phyloP scores from a whole-genome alignment of 225 moss, liverwort and hornwort genomes.

The Physcomitrellopsis africana region DNA sequence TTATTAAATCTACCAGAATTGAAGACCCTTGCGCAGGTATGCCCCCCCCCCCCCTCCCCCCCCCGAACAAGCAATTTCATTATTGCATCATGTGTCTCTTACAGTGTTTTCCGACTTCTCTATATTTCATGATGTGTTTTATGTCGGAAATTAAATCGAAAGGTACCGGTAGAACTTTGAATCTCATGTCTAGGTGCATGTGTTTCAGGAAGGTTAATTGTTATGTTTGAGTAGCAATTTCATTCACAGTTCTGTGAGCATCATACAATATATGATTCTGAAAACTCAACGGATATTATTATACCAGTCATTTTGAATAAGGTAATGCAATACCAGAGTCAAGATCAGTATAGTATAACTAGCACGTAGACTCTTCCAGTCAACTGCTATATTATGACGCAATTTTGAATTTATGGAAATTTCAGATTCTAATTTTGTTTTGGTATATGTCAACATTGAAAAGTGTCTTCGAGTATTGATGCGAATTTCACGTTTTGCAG shows the following conservation, averaged over 20 bases:
- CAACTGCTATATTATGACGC: background rate
- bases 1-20: constrained; percentile 64
- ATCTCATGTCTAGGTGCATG: background rate
- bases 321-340: background rate
- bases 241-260: background rate
- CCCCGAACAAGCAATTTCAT: background rate
- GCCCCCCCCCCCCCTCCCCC: background rate
- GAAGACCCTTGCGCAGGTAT: constrained; percentile 70
- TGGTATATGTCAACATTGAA: background rate
- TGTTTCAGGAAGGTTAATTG: background rate
- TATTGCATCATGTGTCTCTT: background rate
- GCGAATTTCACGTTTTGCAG: constrained; percentile 23
- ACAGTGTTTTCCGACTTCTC: background rate
- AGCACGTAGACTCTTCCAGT: background rate
- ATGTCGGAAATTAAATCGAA: background rate
- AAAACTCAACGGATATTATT: background rate
- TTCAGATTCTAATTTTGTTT: background rate
- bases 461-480: constrained; percentile 10
- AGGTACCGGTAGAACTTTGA: background rate
- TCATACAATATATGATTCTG: too few relatives aligned
- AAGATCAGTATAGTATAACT: background rate
- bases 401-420: background rate
- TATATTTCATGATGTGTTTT: background rate
- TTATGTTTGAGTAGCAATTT: constrained; percentile 4
- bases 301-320: background rate